Base-by-base conservation (phyloP, 2,329 filamentous ascomycete species). In the Mycocentrospora acerina region DNA sequence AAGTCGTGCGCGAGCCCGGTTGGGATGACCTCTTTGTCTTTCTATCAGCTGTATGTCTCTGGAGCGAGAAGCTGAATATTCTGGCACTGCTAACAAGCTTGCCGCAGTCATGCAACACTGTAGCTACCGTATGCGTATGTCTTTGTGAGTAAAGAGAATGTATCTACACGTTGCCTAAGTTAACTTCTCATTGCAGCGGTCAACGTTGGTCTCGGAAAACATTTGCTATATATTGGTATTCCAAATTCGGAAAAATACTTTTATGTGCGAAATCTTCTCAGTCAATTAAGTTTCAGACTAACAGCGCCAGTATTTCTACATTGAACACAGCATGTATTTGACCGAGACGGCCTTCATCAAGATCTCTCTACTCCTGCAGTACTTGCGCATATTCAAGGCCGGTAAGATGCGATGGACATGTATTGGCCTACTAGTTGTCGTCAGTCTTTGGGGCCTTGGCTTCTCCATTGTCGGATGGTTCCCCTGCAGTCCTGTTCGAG, bases 341-440 rank as follows among this genome's bases (percentile, higher is more conserved):
- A 56, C 47, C 13, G 47, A 64, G 14, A 61, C 56, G 6, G 48
- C 55, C 11, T 15, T 67, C 14, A 66, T 68, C 53, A 68, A 68
- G 34, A 31, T 64, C 3, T 62, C 65, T 2, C 45, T 68, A 4
- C 53, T 68, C 1, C 25, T 63, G 11, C 65, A 68, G 40, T 68
- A 67, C 32, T 50, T 67, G 7, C 65, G 65, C 24, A 62, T 68
- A 12, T 67, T 67, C 55, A 59, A 58, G 32, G 53, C 55, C 2
- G 59, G 57, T 2, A 35, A 18, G 10, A 62, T 60, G 57, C 53
- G 53, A 24, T 59, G 52, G 51, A 36, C 56, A 4, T 64, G 62
- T 27, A 31, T 62, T 7, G 16, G 29, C 9, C 43, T 62, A 2
- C 40, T 64, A 5, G 44, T 34, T 3, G 9, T 62, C 4, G 51